phyloP scores from a whole-genome alignment of 768 basidiomycete species.

The Rhodocollybia butyracea region DNA sequence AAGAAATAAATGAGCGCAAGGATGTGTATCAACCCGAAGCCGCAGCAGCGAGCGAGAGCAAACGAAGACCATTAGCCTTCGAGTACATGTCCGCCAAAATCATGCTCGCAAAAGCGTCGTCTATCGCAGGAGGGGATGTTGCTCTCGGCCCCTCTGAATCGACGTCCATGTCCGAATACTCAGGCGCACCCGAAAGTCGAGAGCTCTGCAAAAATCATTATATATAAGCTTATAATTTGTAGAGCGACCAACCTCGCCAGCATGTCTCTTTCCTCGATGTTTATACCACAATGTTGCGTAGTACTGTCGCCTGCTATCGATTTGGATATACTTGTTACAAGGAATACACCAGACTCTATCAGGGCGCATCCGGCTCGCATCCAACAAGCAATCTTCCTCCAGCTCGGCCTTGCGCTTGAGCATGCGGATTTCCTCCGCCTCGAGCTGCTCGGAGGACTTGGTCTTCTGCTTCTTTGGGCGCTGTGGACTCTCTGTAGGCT shows the following conservation, averaged over 20 bases:
- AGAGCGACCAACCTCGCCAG: background rate
- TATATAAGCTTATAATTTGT: background rate
- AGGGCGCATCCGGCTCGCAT: slow-evolving; percentile 1
- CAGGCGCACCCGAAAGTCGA: too few relatives aligned
- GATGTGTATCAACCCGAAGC: background rate
- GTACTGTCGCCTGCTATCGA: slow-evolving; percentile 3
- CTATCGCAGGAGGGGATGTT: background rate
- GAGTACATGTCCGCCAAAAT: slow-evolving; percentile 4
- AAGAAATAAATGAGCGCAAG: background rate
- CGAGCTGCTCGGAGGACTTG: background rate
- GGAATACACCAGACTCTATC: slow-evolving; percentile 3
- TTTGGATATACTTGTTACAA: background rate
- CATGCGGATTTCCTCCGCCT: slow-evolving; percentile 4
- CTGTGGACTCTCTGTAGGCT: background rate
- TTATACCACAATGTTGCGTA: slow-evolving; percentile 3
- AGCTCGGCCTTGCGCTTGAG: slow-evolving; percentile 2
- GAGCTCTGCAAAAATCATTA: background rate
- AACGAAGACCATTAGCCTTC: background rate
- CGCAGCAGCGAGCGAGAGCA: background rate
- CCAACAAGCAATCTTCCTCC: background rate
- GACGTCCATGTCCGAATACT: background rate
- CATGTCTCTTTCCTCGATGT: slow-evolving; percentile 3
- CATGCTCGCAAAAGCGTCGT: slow-evolving; percentile 2
- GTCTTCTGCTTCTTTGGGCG: background rate
- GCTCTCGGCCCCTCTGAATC: background rate